Conservation (phyloP, 2,329 filamentous ascomycete genomes). For the Cryphonectria nitschkei region DNA sequence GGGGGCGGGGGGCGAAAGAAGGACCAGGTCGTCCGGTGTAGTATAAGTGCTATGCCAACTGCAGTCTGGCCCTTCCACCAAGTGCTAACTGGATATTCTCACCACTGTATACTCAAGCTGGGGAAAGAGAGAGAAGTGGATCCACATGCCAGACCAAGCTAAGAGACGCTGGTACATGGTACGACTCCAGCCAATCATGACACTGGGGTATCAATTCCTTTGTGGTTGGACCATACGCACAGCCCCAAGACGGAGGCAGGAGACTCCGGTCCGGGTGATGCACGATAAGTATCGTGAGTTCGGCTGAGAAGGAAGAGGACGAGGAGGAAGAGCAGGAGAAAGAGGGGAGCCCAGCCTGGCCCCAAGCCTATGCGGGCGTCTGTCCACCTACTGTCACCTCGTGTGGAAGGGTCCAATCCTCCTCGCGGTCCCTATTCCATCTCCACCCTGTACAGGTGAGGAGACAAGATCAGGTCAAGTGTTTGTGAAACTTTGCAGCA, state of each 20-base stretch:
- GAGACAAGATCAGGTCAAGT: neutral
- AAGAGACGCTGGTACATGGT: neutral
- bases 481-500: neutral
- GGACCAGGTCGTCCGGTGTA: neutral
- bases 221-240: neutral
- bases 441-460: neutral
- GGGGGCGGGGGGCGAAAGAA: neutral
- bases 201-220: neutral
- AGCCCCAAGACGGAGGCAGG: neutral
- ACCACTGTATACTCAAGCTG: constrained; percentile 17
- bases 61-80: constrained; percentile 19
- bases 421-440: neutral
- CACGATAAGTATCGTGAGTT: constrained; percentile 1
- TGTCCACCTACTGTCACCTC: neutral
- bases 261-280: neutral
- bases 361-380: neutral
- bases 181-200: neutral
- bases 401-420: constrained; percentile 4
- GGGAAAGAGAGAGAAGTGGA: neutral
- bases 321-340: no score
- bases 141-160: neutral
- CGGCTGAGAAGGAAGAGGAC: neutral
- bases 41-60: constrained; percentile 19
- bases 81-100: constrained; percentile 10
- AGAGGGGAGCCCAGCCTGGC: neutral